Percentiles rank a stretch among this genome's conserved stretches.
Evolutionary conservation across 352 stramenopile species (phyloP).

Genomic region (Pythium brachiatum): DNA sequence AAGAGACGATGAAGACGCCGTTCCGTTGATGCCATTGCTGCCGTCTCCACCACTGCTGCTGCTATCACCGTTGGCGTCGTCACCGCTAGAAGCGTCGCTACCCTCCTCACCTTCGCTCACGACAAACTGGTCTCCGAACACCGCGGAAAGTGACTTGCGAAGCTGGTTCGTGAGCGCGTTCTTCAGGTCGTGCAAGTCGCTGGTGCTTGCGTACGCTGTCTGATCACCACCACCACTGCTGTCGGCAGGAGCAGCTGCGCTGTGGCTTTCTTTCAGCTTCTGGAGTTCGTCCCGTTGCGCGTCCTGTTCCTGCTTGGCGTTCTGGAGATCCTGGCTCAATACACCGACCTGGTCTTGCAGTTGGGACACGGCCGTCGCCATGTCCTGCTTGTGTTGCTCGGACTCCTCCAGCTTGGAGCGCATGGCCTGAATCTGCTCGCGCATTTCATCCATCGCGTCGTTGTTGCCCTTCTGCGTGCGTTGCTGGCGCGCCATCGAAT

Average conservation of each 20-base stretch:
- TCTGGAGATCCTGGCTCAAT: slow-evolving; percentile 46
- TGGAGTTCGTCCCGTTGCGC: slow-evolving; percentile 27
- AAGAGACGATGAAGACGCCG: slow-evolving; percentile 9
- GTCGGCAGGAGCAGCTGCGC: not conserved
- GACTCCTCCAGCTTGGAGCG: slow-evolving; percentile 37
- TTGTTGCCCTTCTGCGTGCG: slow-evolving; percentile 42
- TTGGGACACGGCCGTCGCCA: slow-evolving; percentile 39
- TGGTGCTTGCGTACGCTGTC: slow-evolving; percentile 36
- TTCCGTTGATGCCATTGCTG: not conserved
- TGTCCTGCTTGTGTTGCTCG: slow-evolving; percentile 56
- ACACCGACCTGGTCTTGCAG: slow-evolving; percentile 49
- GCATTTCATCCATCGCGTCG: slow-evolving; percentile 49
- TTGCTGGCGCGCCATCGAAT: slow-evolving; percentile 56
- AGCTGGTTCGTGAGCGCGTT: slow-evolving; percentile 45
- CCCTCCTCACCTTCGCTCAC: slow-evolving; percentile 29
- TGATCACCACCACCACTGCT: not conserved
- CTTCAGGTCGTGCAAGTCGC: slow-evolving; percentile 48
- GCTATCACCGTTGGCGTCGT: not conserved
- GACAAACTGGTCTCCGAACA: slow-evolving; percentile 35
- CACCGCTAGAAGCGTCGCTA: slow-evolving; percentile 2
- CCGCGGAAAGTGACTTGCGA: slow-evolving; percentile 39
- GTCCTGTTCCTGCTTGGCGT: slow-evolving; percentile 30
- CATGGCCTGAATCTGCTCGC: slow-evolving; percentile 43
- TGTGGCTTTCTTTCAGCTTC: slow-evolving; percentile 7
- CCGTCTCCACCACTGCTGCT: not conserved